Base-by-base conservation (phyloP, 306 rosid species). In the Crotalaria pallida region DNA sequence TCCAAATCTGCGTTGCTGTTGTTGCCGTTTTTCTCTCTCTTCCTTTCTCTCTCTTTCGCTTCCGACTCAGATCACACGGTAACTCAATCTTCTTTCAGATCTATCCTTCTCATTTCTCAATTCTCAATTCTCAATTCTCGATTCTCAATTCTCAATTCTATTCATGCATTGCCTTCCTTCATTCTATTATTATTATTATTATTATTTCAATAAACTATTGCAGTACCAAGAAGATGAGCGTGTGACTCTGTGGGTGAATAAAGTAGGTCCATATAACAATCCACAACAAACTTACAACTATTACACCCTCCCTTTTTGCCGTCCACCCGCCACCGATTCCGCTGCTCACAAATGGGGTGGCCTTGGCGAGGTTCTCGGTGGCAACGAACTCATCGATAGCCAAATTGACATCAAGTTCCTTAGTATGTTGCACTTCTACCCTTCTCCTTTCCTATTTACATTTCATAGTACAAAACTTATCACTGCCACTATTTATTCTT, bases 261-360 rank as follows among this genome's bases (percentile, higher is more conserved):
- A 94, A 89, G 99, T 94, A 44, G 99, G 97, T 27, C 99, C 99
- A 2, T 91, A 94, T 71, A 94, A 94, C 74, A 94, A 94, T 80
- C 99, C 99, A 13, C 99, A 94, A 82, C 97, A 94, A 89, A 94
- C 99, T 0, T 94, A 94, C 85, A 94, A 94, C 61, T 94, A 94
- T 76, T 88, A 84, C 84, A 88, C 89, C 80, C 96, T 94, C 66
- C 99, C 99, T 4, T 94, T 91, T 80, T 94, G 99, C 75, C 89
- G 63, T 69, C 81, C 80, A 21, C 53, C 91, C 72, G 89, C 79
- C 72, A 88, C 79, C 55, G 64, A 79, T 68, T n/a, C n/a, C n/a
- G 47, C 91, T 77, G 86, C 79, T 36, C 99, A 94, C 85, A 94
- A 94, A 82, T 94, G 99, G 99, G 99, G 99, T 65, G 99, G 99